Conservation (phyloP, 768 basidiomycete species). For the Hortiboletus flavorubellus region DNA sequence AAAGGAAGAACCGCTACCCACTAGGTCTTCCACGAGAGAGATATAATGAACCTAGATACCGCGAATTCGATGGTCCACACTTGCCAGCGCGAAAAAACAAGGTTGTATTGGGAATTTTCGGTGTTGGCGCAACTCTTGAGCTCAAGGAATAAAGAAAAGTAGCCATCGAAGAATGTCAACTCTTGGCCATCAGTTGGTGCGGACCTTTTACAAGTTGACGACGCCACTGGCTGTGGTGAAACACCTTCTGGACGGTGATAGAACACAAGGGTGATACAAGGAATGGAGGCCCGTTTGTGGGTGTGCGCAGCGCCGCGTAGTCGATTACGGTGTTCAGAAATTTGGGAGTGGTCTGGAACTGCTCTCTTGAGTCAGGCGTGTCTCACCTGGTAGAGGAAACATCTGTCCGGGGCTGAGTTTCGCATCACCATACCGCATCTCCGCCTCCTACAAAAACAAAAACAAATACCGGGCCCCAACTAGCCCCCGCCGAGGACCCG, state of each 20-base stretch:
- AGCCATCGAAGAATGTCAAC: background rate
- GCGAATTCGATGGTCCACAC: background rate
- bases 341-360: background rate
- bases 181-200: background rate
- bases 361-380: background rate
- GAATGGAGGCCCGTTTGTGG: background rate
- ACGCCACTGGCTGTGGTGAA: constrained; percentile 1
- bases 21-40: background rate
- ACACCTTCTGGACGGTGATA: background rate
- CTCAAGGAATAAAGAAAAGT: constrained; percentile 1
- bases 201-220: background rate
- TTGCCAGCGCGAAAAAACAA: background rate
- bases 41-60: background rate
- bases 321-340: background rate
- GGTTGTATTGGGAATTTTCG: background rate
- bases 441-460: constrained; percentile 13
- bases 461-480: constrained; percentile 15
- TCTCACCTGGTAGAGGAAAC: constrained; percentile 5
- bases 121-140: background rate
- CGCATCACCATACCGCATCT: background rate
- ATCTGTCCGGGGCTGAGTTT: constrained; percentile 20
- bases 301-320: background rate
- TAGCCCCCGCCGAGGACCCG: constrained; percentile 1
- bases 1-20: background rate
- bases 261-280: background rate